Base-by-base conservation (phyloP, 495 filamentous ascomycete species). In the Venustampulla echinocandica region DNA sequence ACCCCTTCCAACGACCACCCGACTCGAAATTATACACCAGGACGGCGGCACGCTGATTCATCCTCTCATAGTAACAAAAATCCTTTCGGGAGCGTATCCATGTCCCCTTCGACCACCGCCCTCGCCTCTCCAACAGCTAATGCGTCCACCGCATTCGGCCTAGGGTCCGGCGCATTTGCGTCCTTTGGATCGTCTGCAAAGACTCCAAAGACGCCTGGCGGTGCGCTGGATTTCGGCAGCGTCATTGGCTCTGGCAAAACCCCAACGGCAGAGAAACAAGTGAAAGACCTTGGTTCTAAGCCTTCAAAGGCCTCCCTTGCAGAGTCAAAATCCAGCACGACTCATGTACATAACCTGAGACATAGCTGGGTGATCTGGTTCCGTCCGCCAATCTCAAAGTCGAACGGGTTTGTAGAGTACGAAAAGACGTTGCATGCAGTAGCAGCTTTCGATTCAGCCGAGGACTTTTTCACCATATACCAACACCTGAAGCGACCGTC, bases 301-400 rank as follows among this genome's bases (percentile, higher is more conserved):
- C 42, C 48, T 22, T 64, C 66, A 10, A 55, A 64, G 11, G 55
- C 69, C 7, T 67, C 71, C 19, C 51, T 69, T 11, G 52, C 51
- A 58, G 58, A 57, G 41, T 59, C 50, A 28, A 70, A 71, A 48
- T 59, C 52, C 27, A 61, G 56, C 42, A 57, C 57, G 21, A 58
- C 46, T 43, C 62, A 49, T 33, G 70, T 71, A 46, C 83, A 88
- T 63, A 70, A 69, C 33, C 67, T 98, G 52, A 90, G 85, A 62
- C 80, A 87, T 60, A 84, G 79, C 41, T 98, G 92, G 92, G 83
- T 95, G 6, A 86, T 98, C 56, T 95, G 90, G 88, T 98, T 93
- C 65, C 80, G 92, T 21, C 89, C 89, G 27, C 89, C 89, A 38
- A 93, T 89, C 47, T 84, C 86, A 35, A 96, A 96, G 70, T 76